Percentiles rank a stretch among this genome's conserved stretches.
phyloP scores from a whole-genome alignment of 805 yeast genomes.

The Starmerella apicola region DNA sequence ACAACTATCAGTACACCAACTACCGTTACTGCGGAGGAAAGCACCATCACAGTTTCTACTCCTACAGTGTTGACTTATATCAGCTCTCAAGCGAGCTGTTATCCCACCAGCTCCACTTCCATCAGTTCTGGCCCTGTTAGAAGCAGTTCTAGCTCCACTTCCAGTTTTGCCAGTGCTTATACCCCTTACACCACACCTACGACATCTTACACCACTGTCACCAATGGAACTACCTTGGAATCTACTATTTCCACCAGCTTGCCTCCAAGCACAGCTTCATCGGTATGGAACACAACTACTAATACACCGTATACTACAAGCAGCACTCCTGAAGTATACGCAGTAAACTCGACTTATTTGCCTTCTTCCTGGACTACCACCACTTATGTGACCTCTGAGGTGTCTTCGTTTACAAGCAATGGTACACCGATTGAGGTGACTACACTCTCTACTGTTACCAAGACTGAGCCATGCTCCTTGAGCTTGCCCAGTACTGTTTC shows the following conservation, averaged over 20 bases:
- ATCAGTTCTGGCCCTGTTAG: too few relatives aligned
- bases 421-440: not conserved
- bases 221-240: not conserved
- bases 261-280: not conserved
- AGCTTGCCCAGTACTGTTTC: not conserved
- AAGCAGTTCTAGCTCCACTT: not conserved
- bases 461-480: too few relatives aligned
- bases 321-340: not conserved
- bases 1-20: not conserved
- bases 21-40: not conserved
- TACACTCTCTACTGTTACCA: not conserved
- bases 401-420: not conserved
- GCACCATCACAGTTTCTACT: not conserved
- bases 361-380: not conserved
- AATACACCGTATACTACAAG: not conserved
- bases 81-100: not conserved
- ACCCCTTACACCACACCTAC: too few relatives aligned
- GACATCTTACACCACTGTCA: not conserved
- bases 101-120: not conserved
- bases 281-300: too few relatives aligned
- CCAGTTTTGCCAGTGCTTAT: not conserved
- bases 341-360: not conserved
- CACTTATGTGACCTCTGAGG: not conserved
- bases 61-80: not conserved
- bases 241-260: not conserved